Evolutionary conservation across 345 rosid species (phyloP), one percentile per base, ranked within the genome.

Genomic region (Camelina neglecta): DNA sequence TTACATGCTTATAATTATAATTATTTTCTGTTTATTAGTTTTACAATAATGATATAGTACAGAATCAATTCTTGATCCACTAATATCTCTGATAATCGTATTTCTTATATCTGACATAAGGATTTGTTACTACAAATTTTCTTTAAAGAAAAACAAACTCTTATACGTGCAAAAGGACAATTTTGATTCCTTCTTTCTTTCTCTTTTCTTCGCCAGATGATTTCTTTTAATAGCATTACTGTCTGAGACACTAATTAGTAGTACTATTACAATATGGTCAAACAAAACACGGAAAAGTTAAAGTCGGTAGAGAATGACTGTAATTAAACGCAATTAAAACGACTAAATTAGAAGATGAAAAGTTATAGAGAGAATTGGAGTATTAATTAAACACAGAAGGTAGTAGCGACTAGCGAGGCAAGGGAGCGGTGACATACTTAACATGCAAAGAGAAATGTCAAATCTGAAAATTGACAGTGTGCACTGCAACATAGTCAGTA

Each of bases 401-500:
- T 60, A 60, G 44, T 18, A 53, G 61, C 42, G 31, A 29, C 5
- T 29, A 74, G 20, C 23, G 35, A 29, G 2, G 33, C 57, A 7
- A 48, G 29, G 49, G 67, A 58, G 69, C 24, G 59, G 67, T 70
- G 71, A 56, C 54, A 64, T 47, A 38, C 65, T 63, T 63, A 70
- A 47, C 72, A 77, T 77, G 75, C 72, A 77, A 77, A 64, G 80
- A 55, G 29, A 64, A 77, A 77, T 70, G 76, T 71, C 76, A 64
- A 70, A 71, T 77, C 72, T 64, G 80, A 64, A 76, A 76, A 63
- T 55, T 79, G 75, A 67, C 78, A 65, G 71, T 79, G 56, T 58
- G 57, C 49, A 24, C 81, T 77, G 70, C 60, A 59, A 49, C 18
- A 4, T 50, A 11, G 72, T 75, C 59, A 71, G 73, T 63, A 47